A percentile compares a stretch with the other conserved stretches of the same genome.
Conservation (phyloP, 805 yeast species). For the Kodamaea fukazawae region DNA sequence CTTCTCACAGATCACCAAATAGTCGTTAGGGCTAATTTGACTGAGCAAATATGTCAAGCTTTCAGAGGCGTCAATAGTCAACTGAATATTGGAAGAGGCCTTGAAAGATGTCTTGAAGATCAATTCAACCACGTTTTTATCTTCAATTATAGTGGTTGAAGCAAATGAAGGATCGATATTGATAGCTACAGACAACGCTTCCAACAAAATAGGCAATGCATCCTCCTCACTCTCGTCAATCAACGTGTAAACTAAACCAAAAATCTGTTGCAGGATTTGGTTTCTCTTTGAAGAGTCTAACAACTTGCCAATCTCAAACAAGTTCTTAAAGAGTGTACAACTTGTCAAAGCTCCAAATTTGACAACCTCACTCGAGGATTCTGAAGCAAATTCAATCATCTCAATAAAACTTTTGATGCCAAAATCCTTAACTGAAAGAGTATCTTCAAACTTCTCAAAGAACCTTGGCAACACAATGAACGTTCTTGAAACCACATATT, state of each 20-base stretch:
- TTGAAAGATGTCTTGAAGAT: constrained; percentile 64
- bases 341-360: constrained; percentile 47
- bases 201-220: constrained; percentile 69
- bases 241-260: constrained; percentile 43
- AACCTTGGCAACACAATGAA: constrained; percentile 55
- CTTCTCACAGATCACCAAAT: constrained; percentile 44
- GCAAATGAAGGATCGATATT: constrained; percentile 31
- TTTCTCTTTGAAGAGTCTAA: constrained; percentile 11
- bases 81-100: constrained; percentile 72
- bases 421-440: constrained; percentile 27
- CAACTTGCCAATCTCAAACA: constrained; percentile 17
- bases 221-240: constrained; percentile 73
- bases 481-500: constrained; percentile 45
- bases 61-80: constrained; percentile 65
- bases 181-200: constrained; percentile 60
- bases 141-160: constrained; percentile 15
- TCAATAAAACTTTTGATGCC: constrained; percentile 28
- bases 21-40: constrained; percentile 44
- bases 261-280: constrained; percentile 31
- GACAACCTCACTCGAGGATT: constrained; percentile 15
- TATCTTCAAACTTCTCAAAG: constrained; percentile 48
- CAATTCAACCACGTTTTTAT: constrained; percentile 46
- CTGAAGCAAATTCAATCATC: constrained; percentile 26
- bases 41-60: constrained; percentile 61
- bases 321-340: constrained; percentile 46